phyloP scores from a whole-genome alignment of 2,329 filamentous ascomycete genomes.

The Diplodia seriata region DNA sequence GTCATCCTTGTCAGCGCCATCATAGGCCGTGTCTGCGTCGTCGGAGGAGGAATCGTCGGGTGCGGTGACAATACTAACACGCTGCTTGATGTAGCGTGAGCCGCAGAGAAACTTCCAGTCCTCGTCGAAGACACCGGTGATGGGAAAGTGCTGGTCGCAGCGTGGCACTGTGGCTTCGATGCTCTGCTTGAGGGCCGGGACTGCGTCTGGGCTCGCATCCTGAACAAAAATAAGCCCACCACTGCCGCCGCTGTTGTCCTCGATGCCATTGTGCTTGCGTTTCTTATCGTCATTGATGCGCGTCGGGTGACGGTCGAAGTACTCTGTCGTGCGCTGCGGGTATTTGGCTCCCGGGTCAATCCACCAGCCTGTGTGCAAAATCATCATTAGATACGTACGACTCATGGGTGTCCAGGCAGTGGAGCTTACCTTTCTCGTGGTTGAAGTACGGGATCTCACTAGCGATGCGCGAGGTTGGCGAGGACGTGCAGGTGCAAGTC shows the following conservation, averaged over 20 bases:
- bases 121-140: constrained; percentile 8
- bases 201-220: too few species aligned
- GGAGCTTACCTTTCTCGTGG: not conserved
- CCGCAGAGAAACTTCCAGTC: not conserved
- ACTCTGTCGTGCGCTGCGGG: not conserved
- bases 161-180: not conserved
- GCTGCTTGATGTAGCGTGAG: constrained; percentile 10
- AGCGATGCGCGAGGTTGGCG: not conserved
- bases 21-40: too few species aligned
- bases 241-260: too few species aligned
- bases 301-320: too few species aligned
- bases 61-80: not conserved
- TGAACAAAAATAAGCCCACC: too few species aligned
- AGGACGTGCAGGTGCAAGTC: constrained; percentile 2
- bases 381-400: not conserved
- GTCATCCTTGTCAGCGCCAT: too few species aligned
- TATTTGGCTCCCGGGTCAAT: not conserved
- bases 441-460: constrained; percentile 2
- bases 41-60: not conserved
- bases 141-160: constrained; percentile 10
- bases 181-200: not conserved
- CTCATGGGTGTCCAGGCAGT: too few species aligned
- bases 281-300: not conserved
- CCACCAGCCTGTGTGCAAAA: not conserved
- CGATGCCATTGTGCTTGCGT: not conserved